A percentile compares a stretch with the other conserved stretches of the same genome.
Conservation (phyloP, 1,284 basidiomycete species). For the Stereum hirsutum region DNA sequence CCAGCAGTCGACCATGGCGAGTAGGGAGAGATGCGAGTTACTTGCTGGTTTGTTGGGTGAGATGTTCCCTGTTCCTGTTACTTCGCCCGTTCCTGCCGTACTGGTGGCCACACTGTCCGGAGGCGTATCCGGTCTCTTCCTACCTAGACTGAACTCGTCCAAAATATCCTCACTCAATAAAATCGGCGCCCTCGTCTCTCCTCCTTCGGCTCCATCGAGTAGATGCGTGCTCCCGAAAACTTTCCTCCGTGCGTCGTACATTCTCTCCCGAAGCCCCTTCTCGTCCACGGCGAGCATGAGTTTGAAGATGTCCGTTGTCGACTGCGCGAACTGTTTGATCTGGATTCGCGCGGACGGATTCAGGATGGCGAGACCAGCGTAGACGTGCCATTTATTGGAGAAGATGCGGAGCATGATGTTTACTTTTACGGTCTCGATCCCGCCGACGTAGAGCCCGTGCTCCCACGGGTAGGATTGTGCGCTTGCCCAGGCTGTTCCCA, state of each 20-base stretch:
- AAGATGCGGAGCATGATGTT: conserved; percentile 97
- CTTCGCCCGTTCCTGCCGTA: too few relatives aligned
- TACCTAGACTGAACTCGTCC: conserved; percentile 82
- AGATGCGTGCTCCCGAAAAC: too few relatives aligned
- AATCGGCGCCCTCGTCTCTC: conserved; percentile 44
- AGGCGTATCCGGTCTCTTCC: conserved; percentile 18
- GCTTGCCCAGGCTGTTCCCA: conserved; percentile 94
- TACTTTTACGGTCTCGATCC: conserved; percentile 97
- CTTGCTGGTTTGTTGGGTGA: conserved; percentile 22
- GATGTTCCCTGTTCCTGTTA: not conserved
- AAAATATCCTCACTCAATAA: conserved; percentile 83
- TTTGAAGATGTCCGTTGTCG: conserved; percentile 88
- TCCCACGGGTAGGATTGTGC: conserved; percentile 90
- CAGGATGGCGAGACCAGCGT: conserved; percentile 93
- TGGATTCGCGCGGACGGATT: conserved; percentile 90
- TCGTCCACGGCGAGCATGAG: conserved; percentile 85
- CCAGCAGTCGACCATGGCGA: conserved; percentile 99
- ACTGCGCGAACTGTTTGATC: conserved; percentile 85
- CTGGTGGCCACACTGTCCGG: not conserved
- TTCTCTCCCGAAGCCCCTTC: conserved; percentile 56
- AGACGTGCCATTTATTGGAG: conserved; percentile 97
- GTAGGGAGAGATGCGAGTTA: conserved; percentile 92
- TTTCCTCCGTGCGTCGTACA: conserved; percentile 67
- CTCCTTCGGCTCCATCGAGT: conserved; percentile 13
- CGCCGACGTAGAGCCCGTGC: conserved; percentile 89